Evolutionary conservation across 495 filamentous ascomycete species (phyloP).

Genomic region (Penicillium chermesinum): DNA sequence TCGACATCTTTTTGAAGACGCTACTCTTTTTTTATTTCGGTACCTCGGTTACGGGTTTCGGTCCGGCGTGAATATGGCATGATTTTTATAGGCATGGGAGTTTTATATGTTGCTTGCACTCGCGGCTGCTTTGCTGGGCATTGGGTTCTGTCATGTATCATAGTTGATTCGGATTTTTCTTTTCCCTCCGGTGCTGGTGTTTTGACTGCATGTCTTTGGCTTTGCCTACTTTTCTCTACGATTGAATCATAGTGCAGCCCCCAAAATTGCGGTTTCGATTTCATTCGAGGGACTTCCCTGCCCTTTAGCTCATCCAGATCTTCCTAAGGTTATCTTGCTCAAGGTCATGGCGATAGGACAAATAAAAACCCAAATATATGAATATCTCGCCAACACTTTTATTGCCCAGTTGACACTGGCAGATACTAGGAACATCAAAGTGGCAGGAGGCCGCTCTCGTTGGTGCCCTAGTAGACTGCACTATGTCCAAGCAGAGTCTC

Average conservation of each 20-base stretch:
- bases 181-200: background rate
- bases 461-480: too few relatives aligned
- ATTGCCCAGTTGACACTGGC: too few relatives aligned
- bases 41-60: slow-evolving; percentile 7
- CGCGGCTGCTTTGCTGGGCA: slow-evolving; percentile 5
- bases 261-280: background rate
- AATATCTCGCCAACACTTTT: too few relatives aligned
- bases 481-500: too few relatives aligned
- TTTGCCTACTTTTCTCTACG: background rate
- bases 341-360: too few relatives aligned
- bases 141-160: slow-evolving; percentile 11
- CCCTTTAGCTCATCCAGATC: background rate
- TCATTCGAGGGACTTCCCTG: background rate
- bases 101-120: background rate
- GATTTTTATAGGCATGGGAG: slow-evolving; percentile 3
- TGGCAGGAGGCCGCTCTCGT: too few relatives aligned
- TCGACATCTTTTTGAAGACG: background rate
- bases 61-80: slow-evolving; percentile 5
- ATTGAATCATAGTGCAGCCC: background rate
- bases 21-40: slow-evolving; percentile 8
- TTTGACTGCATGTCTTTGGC: background rate
- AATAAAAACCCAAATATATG: too few relatives aligned
- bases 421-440: too few relatives aligned
- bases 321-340: too few relatives aligned
- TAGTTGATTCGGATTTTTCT: slow-evolving; percentile 4